Conservation (phyloP, 768 basidiomycete species). For the Ramaria sp. region DNA sequence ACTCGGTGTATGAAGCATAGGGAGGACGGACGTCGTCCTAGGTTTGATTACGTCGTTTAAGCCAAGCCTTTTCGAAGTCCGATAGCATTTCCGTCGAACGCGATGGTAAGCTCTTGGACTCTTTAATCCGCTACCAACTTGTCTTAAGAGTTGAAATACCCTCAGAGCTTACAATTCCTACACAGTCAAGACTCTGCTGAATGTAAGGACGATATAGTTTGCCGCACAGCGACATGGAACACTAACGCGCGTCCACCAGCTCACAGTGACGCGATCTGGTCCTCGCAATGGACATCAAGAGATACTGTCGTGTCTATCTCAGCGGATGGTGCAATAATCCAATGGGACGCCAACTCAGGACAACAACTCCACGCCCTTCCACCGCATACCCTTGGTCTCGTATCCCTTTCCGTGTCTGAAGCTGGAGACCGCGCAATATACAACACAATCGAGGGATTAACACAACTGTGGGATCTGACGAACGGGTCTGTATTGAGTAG, state of each 20-base stretch:
- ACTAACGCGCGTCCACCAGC: constrained; percentile 34
- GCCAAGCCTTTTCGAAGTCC: background rate
- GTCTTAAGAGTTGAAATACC: background rate
- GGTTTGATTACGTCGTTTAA: too few species aligned
- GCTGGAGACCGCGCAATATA: constrained; percentile 55
- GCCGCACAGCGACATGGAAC: constrained; percentile 9
- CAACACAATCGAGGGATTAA: constrained; percentile 79
- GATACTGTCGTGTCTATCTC: constrained; percentile 61
- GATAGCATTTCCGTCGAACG: background rate
- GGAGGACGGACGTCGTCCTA: too few species aligned
- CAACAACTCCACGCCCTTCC: constrained; percentile 48
- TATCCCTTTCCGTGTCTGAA: constrained; percentile 65
- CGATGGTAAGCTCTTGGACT: background rate
- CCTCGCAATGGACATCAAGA: constrained; percentile 54
- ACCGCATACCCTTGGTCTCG: constrained; percentile 77
- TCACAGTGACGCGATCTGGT: constrained; percentile 75
- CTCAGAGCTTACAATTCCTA: constrained; percentile 5
- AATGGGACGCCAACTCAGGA: constrained; percentile 59
- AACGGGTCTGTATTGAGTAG: constrained; percentile 49
- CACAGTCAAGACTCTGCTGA: constrained; percentile 5
- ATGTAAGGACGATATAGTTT: constrained; percentile 5
- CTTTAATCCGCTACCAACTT: background rate
- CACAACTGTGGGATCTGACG: constrained; percentile 61
- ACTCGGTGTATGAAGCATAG: too few species aligned
- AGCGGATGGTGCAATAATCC: constrained; percentile 68